A percentile compares a stretch with the other conserved stretches of the same genome.
Conservation (phyloP, 164 flowering plant species). For the Taxillus chinensis region DNA sequence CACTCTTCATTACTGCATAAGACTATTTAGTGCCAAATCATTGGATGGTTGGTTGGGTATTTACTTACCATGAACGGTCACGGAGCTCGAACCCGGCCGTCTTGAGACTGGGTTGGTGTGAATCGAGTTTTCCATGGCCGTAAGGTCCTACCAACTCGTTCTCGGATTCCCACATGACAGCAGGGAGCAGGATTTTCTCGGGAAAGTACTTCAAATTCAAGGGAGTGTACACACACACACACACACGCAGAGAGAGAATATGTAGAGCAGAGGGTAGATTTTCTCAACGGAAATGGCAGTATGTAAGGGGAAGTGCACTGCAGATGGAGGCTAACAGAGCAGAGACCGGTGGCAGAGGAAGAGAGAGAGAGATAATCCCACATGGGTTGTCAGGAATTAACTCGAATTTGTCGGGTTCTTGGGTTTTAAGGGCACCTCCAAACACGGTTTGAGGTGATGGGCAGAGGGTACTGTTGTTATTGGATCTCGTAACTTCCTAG, state of each 20-base stretch:
- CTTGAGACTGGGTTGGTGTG: slow-evolving; percentile 56
- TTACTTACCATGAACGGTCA: slow-evolving; percentile 69
- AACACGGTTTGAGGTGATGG: too few species aligned
- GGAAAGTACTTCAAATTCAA: slow-evolving; percentile 3
- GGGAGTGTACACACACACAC: too few species aligned
- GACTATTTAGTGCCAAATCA: not conserved
- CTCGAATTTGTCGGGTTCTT: too few species aligned
- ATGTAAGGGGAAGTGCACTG: slow-evolving; percentile 1
- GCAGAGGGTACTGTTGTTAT: too few species aligned
- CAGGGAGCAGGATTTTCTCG: slow-evolving; percentile 6
- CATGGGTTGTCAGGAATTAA: too few species aligned
- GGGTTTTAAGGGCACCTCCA: too few species aligned
- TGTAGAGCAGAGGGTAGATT: too few species aligned
- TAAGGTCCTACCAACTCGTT: slow-evolving; percentile 46
- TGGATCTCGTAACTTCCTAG: too few species aligned
- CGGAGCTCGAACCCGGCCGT: slow-evolving; percentile 81
- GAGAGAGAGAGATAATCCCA: not conserved
- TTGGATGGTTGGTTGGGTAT: not conserved
- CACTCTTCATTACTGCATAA: not conserved
- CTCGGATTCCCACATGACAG: slow-evolving; percentile 87
- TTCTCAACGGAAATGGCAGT: too few species aligned
- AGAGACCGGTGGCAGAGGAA: not conserved
- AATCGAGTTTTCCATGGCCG: slow-evolving; percentile 36
- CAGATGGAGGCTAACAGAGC: slow-evolving; percentile 1
- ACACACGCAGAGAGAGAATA: too few species aligned